Base-by-base conservation (phyloP, 352 stramenopile genomes). In the Phytopythium kandeliae region DNA sequence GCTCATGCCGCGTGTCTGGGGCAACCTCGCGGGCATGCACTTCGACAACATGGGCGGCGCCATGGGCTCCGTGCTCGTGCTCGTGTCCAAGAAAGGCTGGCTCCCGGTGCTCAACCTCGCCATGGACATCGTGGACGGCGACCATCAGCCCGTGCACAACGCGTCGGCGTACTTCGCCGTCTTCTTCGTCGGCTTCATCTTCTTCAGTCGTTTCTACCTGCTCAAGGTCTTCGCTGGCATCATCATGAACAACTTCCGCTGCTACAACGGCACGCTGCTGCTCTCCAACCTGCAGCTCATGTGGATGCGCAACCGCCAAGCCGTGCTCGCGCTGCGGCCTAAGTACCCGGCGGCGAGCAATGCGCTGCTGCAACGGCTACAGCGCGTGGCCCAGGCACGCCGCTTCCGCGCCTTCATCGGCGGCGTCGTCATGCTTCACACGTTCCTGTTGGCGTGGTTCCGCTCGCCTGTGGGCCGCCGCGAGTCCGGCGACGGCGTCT, bases 181-280 rank as follows among this genome's bases (percentile, higher is more conserved):
- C 7, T 89, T 94, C 47, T 95, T 92, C 44, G 79, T 88, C 6
- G 65, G 64, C 6, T 86, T 87, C 51, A 85, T 89, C 38, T 94
- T 90, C 54, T 79, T 86, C 55, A 86, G 73, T 5, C 68, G 78
- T 16, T 91, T 91, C 48, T 91, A 83, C 51, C 65, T 91, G 22
- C 61, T 91, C 8, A 85, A 85, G 55, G 67, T 88, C 0, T 91
- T 91, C 15, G 78, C 78, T 0, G 83, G 78, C 2, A 89, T 93
- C 60, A 81, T 93, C 43, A 87, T 93, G 62, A 93, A 93, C 57
- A 93, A 92, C 53, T 93, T 93, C 24, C 74, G 83, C 1, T 86
- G 74, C 49, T 85, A 88, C 69, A 93, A 89, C 50, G 83, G 83
- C 12, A 93, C 79, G 5, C 53, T 92, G 7, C 44, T 93, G 28